phyloP scores from a whole-genome alignment of 2,329 filamentous ascomycete genomes.

The Penicillium paneum region DNA sequence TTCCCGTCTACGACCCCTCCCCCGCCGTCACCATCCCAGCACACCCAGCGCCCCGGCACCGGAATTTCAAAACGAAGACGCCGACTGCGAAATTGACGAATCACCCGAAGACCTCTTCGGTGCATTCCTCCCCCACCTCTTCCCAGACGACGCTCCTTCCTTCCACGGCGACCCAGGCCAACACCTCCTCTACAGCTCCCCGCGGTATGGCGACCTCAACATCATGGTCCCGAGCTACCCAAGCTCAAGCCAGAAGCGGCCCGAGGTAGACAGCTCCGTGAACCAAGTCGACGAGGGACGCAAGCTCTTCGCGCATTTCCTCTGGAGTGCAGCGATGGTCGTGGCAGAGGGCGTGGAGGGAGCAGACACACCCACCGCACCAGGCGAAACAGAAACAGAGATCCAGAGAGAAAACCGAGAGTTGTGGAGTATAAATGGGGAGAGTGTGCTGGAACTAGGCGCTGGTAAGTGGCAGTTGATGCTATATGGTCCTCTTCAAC shows the following conservation, averaged over 20 bases:
- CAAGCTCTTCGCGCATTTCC: constrained; percentile 56
- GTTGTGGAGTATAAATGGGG: constrained; percentile 47
- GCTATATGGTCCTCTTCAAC: background rate
- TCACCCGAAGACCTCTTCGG: constrained; percentile 53
- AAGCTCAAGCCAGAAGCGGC: constrained; percentile 29
- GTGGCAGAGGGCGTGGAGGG: constrained; percentile 43
- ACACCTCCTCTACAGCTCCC: constrained; percentile 50
- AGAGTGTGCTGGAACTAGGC: constrained; percentile 57
- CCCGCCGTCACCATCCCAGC: constrained; percentile 18
- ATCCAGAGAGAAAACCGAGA: constrained; percentile 10
- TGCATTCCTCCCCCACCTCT: constrained; percentile 52
- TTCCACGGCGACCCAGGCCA: constrained; percentile 54
- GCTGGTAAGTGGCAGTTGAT: constrained; percentile 51
- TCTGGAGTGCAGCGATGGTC: constrained; percentile 56
- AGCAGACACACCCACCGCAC: constrained; percentile 20
- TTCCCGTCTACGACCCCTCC: constrained; percentile 31
- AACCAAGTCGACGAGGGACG: constrained; percentile 46
- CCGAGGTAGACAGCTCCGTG: constrained; percentile 9
- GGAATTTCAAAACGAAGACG: constrained; percentile 18
- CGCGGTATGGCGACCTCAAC: constrained; percentile 39
- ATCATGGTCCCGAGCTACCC: constrained; percentile 45
- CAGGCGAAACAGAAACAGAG: constrained; percentile 9
- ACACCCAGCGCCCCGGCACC: constrained; percentile 12
- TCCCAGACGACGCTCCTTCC: constrained; percentile 55
- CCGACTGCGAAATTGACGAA: constrained; percentile 20